Evolutionary conservation across 2,329 filamentous ascomycete species (phyloP).

Genomic region (Cyphellophora attinorum): DNA sequence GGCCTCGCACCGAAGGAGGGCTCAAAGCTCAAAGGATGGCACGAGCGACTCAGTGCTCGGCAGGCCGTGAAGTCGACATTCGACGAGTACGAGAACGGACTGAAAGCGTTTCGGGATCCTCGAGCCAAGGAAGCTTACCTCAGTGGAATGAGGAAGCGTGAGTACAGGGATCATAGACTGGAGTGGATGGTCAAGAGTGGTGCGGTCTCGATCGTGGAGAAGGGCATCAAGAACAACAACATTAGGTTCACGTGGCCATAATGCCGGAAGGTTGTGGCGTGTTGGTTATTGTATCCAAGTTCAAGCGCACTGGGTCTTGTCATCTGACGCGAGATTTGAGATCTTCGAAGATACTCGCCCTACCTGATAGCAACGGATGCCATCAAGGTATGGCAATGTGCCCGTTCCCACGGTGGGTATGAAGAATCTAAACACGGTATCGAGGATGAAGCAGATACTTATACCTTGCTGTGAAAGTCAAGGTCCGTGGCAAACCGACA

Average conservation of each 20-base stretch:
- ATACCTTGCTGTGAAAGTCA: too few species aligned
- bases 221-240: slow-evolving; percentile 9
- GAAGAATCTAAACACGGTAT: too few species aligned
- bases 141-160: slow-evolving; percentile 5
- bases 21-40: slow-evolving; percentile 3
- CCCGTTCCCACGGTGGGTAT: too few species aligned
- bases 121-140: background rate
- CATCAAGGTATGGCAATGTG: too few species aligned
- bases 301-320: too few species aligned
- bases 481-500: too few species aligned
- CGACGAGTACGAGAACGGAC: slow-evolving; percentile 6
- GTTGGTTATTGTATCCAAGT: too few species aligned
- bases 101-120: background rate
- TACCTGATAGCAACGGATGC: too few species aligned
- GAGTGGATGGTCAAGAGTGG: slow-evolving; percentile 14
- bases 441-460: too few species aligned
- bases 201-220: slow-evolving; percentile 8
- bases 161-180: slow-evolving; percentile 14
- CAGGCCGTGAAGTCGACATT: slow-evolving; percentile 6
- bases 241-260: slow-evolving; percentile 11
- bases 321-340: too few species aligned
- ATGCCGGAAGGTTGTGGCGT: too few species aligned
- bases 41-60: slow-evolving; percentile 4
- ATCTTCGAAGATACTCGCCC: too few species aligned
- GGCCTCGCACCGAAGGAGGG: slow-evolving; percentile 4